Base-by-base conservation (phyloP, 139 green algal genomes). In the Closterium sp. region DNA sequence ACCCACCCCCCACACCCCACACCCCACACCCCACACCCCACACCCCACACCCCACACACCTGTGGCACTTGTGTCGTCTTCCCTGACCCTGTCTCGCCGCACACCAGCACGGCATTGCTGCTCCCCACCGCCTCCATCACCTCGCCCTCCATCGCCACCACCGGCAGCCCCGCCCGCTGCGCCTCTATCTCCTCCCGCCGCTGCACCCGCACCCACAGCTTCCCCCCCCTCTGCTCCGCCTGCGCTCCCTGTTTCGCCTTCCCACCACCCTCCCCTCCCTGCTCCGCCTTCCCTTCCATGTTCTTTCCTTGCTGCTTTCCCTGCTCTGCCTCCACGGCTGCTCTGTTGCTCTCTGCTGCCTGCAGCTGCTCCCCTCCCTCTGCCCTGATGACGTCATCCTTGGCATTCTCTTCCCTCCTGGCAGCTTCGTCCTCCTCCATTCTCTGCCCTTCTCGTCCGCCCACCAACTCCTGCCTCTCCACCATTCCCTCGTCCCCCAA, bases 61-160 rank as follows among this genome's bases (percentile, higher is more conserved):
- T 91, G 89, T 5, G 89, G 89, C 92, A 97, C 97, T 96, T 98
- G 98, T 85, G 96, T 99, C 22, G 92, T 96, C 94, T 99, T 99
- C 38, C 97, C 97, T 86, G 96, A 99, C 10, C 97, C 97, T 9
- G 97, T 98, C 31, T 97, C 97, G 7, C 97, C 98, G n/a, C 92
- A 97, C 29, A 99, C 96, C 22, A 99, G 96, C 32, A 97, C 86
- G 70, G 98, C 97, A 21, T 95, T 85, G 87, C 94, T 30, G 1
- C 86, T 28, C 2, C 2, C 17, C 84, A 98, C 86, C 24, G 95
- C 86, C 42, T 85, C 29, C 91, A 98, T 88, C 90, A 99, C 38
- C 89, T 97, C 95, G 9, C 32, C 87, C 30, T 92, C 42, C n/a
- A 95, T 91, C 31, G 84, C 28, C 86, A 70, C 34, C 84, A 95